Base-by-base conservation (phyloP, 768 basidiomycete genomes). In the Trametes punicea region DNA sequence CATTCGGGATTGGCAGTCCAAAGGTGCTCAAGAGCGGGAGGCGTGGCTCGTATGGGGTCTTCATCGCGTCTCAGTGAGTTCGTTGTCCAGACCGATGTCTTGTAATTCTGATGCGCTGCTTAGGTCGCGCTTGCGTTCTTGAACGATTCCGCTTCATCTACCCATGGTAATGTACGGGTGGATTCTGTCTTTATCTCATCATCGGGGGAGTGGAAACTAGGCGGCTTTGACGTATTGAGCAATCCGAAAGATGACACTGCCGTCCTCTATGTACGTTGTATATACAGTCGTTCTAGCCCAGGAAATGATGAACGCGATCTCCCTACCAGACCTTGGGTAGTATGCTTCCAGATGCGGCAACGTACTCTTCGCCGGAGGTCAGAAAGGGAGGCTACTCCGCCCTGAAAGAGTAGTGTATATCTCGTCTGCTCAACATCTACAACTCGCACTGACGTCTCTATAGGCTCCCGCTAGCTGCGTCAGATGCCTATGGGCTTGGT, bases 31-130 rank as follows among this genome's bases (percentile, higher is more conserved):
- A 68, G 85, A 83, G 64, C 79, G 75, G 60, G 89, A 93, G 61
- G 93, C 96, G 63, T 97, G 92, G 89, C 70, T 96, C 20, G 68
- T 97, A 4, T 99, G 95, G 95, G 95, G 95, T 6, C 71, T 98
- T 36, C 91, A 95, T 72, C 81, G 92, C 39, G 82, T 97, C 47
- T 88, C 92, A 54, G 93, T 95, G 59, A 60, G 85, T 81, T 46
- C 30, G 44, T 39, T 25, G 56, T 60, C 56, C 21, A 65, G 36
- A 2, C 18, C 30, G 21, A 34, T 21, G 55, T 30, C 16, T 49
- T 38, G 29, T 25, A 6, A 13, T 1, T 6, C 11, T 42, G 20
- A 26, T 41, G 25, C 29, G 51, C 39, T 39, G 39, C 36, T 26
- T 62, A 95, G 90, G 88, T 92, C 52, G 95, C 95, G 2, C 73